Percentiles rank a stretch among this genome's conserved stretches.
These are phyloP conservation scores for Zygoascus flipseniorum DNA, from an alignment of 805 yeast species.

Conservation along the genomic window DNA sequence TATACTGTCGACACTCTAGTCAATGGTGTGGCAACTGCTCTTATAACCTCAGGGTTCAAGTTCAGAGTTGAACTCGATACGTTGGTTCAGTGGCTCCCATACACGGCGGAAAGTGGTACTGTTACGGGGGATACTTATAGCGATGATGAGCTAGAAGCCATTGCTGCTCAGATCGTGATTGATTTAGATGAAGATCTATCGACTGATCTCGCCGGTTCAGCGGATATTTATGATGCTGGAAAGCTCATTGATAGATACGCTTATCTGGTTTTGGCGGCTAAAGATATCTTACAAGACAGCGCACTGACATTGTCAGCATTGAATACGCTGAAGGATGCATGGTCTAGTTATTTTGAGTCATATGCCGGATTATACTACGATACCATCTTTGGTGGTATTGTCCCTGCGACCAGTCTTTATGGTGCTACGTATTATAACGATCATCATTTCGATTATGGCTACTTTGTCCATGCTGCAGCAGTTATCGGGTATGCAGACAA, in stretches of 20 bases:
- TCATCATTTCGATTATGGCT: constrained; percentile 86
- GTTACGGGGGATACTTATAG: constrained; percentile 1
- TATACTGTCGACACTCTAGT: constrained; percentile 34
- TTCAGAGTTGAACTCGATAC: constrained; percentile 36
- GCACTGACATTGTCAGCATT: constrained; percentile 57
- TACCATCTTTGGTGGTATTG: constrained; percentile 42
- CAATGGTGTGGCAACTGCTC: constrained; percentile 33
- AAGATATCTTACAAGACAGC: constrained; percentile 52
- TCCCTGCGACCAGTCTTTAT: constrained; percentile 37
- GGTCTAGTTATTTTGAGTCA: constrained; percentile 20
- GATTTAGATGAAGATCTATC: neutral
- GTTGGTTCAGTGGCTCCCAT: constrained; percentile 51
- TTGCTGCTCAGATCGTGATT: constrained; percentile 29
- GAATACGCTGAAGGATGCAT: constrained; percentile 63
- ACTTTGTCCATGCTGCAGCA: constrained; percentile 75
- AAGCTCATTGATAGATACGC: constrained; percentile 87
- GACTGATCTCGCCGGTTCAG: neutral
- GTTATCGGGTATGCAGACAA: constrained; percentile 56
- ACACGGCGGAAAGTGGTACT: constrained; percentile 4
- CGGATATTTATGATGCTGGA: constrained; percentile 43
- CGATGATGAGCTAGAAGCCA: constrained; percentile 27
- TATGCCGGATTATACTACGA: constrained; percentile 52
- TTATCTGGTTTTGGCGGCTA: constrained; percentile 65
- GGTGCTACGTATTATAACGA: constrained; percentile 74
- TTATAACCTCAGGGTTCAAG: constrained; percentile 24